A percentile compares a stretch with the other conserved stretches of the same genome.
Evolutionary conservation across 306 rosid genomes (phyloP).

Genomic region (Hippophae gyantsensis): DNA sequence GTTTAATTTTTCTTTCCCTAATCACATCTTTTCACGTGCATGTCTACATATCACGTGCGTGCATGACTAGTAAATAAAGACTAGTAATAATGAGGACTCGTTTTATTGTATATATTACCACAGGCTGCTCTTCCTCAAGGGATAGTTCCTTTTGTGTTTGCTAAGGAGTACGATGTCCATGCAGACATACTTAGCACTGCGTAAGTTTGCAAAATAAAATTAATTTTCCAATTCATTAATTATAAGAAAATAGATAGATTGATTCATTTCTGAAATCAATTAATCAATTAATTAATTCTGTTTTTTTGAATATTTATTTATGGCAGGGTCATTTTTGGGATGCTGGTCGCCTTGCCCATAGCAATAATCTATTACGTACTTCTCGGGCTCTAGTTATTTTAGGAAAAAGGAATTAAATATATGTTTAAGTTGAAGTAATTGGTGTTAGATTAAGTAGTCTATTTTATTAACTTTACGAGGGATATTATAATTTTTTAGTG

Average conservation of each 20-base stretch:
- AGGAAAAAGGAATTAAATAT: not conserved
- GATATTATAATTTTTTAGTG: too few relatives aligned
- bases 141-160: constrained; percentile 89
- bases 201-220: constrained; percentile 29
- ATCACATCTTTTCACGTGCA: too few relatives aligned
- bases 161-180: constrained; percentile 84
- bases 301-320: not conserved
- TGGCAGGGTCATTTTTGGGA: constrained; percentile 80
- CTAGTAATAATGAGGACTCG: not conserved
- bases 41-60: not conserved
- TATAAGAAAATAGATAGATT: too few relatives aligned
- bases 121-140: constrained; percentile 98
- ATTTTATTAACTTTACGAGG: too few relatives aligned
- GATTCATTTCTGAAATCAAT: too few relatives aligned
- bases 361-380: constrained; percentile 73
- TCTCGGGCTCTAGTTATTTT: constrained; percentile 43
- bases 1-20: too few relatives aligned
- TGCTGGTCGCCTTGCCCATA: constrained; percentile 76
- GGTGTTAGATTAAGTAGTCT: too few relatives aligned
- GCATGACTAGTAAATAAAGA: not conserved
- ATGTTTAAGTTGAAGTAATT: too few relatives aligned
- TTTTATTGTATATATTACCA: not conserved
- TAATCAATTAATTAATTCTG: not conserved
- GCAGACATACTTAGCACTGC: constrained; percentile 90
- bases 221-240: too few relatives aligned